Percentiles rank a stretch among this genome's conserved stretches.
Evolutionary conservation across 495 filamentous ascomycete genomes (phyloP).

Genomic region (Parmelia sp.): DNA sequence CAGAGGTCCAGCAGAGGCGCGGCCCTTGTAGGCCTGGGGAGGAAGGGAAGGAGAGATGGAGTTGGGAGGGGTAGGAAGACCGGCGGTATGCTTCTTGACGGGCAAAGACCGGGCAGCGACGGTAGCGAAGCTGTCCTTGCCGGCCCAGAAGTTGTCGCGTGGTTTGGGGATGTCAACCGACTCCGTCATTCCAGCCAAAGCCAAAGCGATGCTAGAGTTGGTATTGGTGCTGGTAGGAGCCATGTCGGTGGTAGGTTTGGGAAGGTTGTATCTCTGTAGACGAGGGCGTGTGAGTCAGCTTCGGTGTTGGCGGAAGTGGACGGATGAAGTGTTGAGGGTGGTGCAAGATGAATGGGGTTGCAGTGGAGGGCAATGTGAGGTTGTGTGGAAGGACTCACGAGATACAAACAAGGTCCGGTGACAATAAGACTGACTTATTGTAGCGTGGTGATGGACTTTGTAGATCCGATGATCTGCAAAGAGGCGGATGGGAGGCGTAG

Average conservation of each 20-base stretch:
- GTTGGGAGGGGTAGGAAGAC: constrained; percentile 88
- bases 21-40: constrained; percentile 63
- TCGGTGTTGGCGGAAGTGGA: constrained; percentile 20
- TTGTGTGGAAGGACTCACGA: constrained; percentile 25
- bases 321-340: constrained; percentile 28
- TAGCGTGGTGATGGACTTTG: constrained; percentile 20
- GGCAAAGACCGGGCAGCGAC: constrained; percentile 53
- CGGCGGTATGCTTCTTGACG: constrained; percentile 48
- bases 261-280: constrained; percentile 31
- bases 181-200: constrained; percentile 56
- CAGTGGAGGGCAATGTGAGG: background rate
- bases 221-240: constrained; percentile 39
- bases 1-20: constrained; percentile 38
- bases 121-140: constrained; percentile 56
- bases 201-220: constrained; percentile 55
- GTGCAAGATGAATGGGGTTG: constrained; percentile 13
- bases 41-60: constrained; percentile 88
- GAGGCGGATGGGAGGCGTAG: constrained; percentile 25
- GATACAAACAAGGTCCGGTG: constrained; percentile 29
- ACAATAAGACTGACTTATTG: constrained; percentile 28
- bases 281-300: constrained; percentile 21
- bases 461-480: constrained; percentile 25
- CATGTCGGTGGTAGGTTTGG: constrained; percentile 42
- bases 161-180: constrained; percentile 68
- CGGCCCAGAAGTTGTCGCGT: constrained; percentile 39